phyloP scores from a whole-genome alignment of 2,329 filamentous ascomycete species.

The Zasmidium angulare region DNA sequence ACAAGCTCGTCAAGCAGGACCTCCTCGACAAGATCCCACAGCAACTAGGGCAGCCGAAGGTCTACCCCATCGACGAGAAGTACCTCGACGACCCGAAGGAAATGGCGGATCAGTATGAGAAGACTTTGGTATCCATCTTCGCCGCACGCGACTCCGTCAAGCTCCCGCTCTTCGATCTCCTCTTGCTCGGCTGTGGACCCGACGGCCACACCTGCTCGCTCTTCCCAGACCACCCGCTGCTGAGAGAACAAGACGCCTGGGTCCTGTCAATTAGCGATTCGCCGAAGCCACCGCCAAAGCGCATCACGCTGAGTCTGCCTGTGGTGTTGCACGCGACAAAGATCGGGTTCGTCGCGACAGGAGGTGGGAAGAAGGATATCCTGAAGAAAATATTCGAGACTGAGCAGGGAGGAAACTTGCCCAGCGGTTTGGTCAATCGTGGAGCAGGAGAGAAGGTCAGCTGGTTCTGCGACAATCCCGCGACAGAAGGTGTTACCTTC shows the following conservation, averaged over 20 bases:
- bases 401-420: conserved; percentile 70
- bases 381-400: conserved; percentile 88
- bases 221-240: conserved; percentile 84
- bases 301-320: conserved; percentile 89
- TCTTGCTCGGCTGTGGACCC: conserved; percentile 89
- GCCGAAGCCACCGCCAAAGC: conserved; percentile 86
- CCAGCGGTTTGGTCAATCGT: conserved; percentile 85
- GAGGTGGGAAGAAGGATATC: conserved; percentile 83
- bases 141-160: conserved; percentile 91
- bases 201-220: conserved; percentile 97
- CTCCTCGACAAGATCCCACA: conserved; percentile 83
- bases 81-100: conserved; percentile 79
- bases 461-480: conserved; percentile 90
- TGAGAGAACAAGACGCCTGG: conserved; percentile 87
- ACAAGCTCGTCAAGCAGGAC: conserved; percentile 81
- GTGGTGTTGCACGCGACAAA: conserved; percentile 84
- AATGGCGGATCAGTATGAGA: conserved; percentile 90
- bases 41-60: conserved; percentile 63
- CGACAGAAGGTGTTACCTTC: conserved; percentile 81
- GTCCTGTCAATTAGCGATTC: conserved; percentile 89
- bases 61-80: conserved; percentile 74
- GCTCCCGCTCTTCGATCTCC: conserved; percentile 89
- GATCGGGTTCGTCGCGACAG: conserved; percentile 90
- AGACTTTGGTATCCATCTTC: conserved; percentile 79
- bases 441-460: conserved; percentile 80